A percentile compares a stretch with the other conserved stretches of the same genome.
These are phyloP conservation scores for Aspergillus taichungensis DNA, from an alignment of 495 filamentous ascomycete species.

Conservation along the genomic window DNA sequence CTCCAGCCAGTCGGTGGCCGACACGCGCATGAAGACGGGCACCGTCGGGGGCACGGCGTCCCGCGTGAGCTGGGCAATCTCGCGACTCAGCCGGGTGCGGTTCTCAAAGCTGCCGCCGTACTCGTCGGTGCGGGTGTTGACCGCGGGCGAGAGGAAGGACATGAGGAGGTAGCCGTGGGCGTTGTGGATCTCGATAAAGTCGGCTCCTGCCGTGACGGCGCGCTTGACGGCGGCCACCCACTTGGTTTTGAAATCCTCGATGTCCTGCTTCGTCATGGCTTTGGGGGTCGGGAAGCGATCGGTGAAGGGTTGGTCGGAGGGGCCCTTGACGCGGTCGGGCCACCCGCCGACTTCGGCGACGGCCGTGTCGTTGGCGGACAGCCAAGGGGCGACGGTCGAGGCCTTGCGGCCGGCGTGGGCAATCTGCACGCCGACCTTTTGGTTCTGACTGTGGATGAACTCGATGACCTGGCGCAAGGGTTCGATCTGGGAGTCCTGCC, in stretches of 20 bases:
- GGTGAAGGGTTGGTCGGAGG: slow-evolving; percentile 43
- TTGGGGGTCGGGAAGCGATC: slow-evolving; percentile 40
- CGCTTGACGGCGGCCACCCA: slow-evolving; percentile 47
- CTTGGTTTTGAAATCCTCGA: slow-evolving; percentile 45
- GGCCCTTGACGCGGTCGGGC: slow-evolving; percentile 48
- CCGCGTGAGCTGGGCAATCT: slow-evolving; percentile 47
- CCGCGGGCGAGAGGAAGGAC: slow-evolving; percentile 53
- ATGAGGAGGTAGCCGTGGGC: slow-evolving; percentile 58
- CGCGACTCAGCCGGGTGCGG: slow-evolving; percentile 45
- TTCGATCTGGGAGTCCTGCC: slow-evolving; percentile 53
- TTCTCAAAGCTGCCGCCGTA: slow-evolving; percentile 60
- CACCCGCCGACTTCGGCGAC: slow-evolving; percentile 52
- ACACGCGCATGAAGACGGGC: slow-evolving; percentile 58
- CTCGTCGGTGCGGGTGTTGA: slow-evolving; percentile 50
- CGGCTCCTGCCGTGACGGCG: slow-evolving; percentile 47
- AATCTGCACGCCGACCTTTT: slow-evolving; percentile 59
- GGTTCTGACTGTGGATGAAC: slow-evolving; percentile 57
- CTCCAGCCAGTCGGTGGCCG: slow-evolving; percentile 52
- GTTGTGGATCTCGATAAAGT: slow-evolving; percentile 49
- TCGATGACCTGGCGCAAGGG: slow-evolving; percentile 47
- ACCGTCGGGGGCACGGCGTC: slow-evolving; percentile 47
- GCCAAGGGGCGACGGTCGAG: slow-evolving; percentile 58
- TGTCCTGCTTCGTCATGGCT: slow-evolving; percentile 47
- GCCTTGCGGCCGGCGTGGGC: slow-evolving; percentile 70
- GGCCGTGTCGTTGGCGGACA: slow-evolving; percentile 22